Evolutionary conservation across 345 rosid genomes (phyloP).

Genomic region (Physaria fendleri): DNA sequence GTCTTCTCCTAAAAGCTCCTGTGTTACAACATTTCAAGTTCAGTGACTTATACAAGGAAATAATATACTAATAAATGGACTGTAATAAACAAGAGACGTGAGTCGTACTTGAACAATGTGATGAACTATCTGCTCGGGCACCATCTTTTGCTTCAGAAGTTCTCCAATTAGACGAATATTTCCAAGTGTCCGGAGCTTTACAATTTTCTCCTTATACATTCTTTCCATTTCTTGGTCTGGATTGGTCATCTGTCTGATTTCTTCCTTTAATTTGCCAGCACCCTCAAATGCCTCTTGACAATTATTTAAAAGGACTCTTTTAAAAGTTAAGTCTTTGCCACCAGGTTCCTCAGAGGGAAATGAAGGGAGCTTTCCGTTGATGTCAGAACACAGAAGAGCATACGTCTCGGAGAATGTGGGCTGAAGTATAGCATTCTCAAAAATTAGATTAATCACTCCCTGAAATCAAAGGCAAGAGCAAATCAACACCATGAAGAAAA

Average conservation of each 20-base stretch:
- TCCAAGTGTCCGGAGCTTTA: conserved; percentile 78
- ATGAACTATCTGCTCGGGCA: conserved; percentile 79
- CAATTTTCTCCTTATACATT: conserved; percentile 67
- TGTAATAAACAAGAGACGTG: neutral
- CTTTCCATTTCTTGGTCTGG: conserved; percentile 77
- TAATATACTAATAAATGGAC: neutral
- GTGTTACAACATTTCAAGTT: conserved; percentile 17
- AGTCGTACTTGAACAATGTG: conserved; percentile 60
- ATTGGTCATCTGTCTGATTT: conserved; percentile 59
- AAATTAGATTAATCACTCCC: conserved; percentile 76
- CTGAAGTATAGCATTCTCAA: conserved; percentile 86
- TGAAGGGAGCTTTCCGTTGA: conserved; percentile 58
- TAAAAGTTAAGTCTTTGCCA: conserved; percentile 76
- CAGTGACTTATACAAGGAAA: neutral
- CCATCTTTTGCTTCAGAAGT: conserved; percentile 91
- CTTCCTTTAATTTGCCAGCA: conserved; percentile 61
- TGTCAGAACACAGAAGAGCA: conserved; percentile 75
- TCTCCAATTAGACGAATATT: conserved; percentile 87
- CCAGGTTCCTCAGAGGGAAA: conserved; percentile 80
- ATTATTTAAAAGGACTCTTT: conserved; percentile 62
- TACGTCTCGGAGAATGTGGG: conserved; percentile 95
- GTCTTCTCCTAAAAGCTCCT: conserved; percentile 79
- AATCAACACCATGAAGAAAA: neutral
- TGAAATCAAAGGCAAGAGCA: conserved; percentile 30
- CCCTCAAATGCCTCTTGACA: conserved; percentile 97